phyloP scores from a whole-genome alignment of 2,329 filamentous ascomycete species.

The Reticulascus tulasneorum region DNA sequence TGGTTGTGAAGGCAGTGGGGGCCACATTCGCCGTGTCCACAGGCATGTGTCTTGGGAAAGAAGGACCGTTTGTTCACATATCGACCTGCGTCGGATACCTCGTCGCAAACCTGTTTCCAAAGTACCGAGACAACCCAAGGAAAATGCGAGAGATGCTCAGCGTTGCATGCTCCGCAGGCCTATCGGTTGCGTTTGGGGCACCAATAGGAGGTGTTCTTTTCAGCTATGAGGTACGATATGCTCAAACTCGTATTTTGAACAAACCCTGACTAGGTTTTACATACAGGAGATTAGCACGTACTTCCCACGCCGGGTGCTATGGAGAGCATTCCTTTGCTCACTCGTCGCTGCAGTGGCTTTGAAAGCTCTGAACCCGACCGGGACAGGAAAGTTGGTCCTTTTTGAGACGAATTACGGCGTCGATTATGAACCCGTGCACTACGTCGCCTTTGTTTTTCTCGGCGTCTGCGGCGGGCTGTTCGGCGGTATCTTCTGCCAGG shows the following conservation, averaged over 20 bases:
- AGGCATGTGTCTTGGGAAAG: constrained; percentile 58
- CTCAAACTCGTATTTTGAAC: background rate
- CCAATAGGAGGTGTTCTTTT: constrained; percentile 60
- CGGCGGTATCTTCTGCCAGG: constrained; percentile 54
- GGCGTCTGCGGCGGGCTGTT: constrained; percentile 55
- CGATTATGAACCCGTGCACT: constrained; percentile 51
- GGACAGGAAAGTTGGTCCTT: constrained; percentile 56
- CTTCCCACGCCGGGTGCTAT: constrained; percentile 52
- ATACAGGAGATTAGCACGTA: constrained; percentile 51
- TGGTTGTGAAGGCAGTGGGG: constrained; percentile 55
- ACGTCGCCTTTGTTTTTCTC: constrained; percentile 52
- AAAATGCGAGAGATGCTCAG: constrained; percentile 57
- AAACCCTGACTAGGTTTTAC: background rate
- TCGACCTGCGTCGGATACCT: constrained; percentile 54
- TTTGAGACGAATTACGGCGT: constrained; percentile 58
- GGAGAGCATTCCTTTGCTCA: constrained; percentile 56
- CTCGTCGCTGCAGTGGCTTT: constrained; percentile 51
- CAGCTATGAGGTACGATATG: constrained; percentile 46
- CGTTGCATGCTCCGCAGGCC: constrained; percentile 52
- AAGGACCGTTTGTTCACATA: constrained; percentile 60
- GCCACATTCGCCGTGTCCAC: constrained; percentile 55
- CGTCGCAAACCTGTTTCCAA: constrained; percentile 46
- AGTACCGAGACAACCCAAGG: constrained; percentile 53
- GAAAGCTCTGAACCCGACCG: constrained; percentile 54
- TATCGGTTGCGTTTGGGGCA: constrained; percentile 59